Conservation (phyloP, 2,329 filamentous ascomycete genomes). For the Epichloe coenophiala region DNA sequence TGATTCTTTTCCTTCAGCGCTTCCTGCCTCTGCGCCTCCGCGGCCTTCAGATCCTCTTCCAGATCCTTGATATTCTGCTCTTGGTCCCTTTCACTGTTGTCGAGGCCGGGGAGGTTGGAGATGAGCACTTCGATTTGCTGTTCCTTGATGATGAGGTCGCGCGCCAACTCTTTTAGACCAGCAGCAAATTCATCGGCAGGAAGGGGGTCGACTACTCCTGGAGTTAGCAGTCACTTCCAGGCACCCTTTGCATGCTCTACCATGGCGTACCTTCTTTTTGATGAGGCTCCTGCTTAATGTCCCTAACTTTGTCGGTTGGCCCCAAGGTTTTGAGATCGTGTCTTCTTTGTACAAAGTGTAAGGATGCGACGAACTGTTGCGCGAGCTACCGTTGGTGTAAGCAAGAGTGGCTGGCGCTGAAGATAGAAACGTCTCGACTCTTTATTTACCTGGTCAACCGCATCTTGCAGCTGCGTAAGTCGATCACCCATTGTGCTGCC, state of each 20-base stretch:
- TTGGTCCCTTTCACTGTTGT: conserved; percentile 67
- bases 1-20: conserved; percentile 51
- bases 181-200: conserved; percentile 50
- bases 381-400: conserved; percentile 35
- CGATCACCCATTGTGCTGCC: conserved; percentile 50
- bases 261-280: conserved; percentile 32
- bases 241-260: neutral
- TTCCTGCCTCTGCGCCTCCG: conserved; percentile 48
- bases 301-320: conserved; percentile 43
- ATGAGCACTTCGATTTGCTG: conserved; percentile 74
- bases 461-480: conserved; percentile 74
- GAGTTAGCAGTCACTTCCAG: neutral
- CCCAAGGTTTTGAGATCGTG: conserved; percentile 51
- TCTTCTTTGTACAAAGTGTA: conserved; percentile 53
- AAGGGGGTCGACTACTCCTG: conserved; percentile 41
- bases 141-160: conserved; percentile 65
- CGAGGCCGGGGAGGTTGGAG: conserved; percentile 60
- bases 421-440: conserved; percentile 2
- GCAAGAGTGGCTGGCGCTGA: neutral
- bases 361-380: conserved; percentile 53
- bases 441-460: conserved; percentile 57
- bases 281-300: conserved; percentile 39
- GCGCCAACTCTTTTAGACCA: conserved; percentile 58
- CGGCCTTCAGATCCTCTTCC: conserved; percentile 49
- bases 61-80: conserved; percentile 51